Evolutionary conservation across 306 rosid species (phyloP), one percentile per base, ranked within the genome.

Genomic region (Vigna trinervia): DNA sequence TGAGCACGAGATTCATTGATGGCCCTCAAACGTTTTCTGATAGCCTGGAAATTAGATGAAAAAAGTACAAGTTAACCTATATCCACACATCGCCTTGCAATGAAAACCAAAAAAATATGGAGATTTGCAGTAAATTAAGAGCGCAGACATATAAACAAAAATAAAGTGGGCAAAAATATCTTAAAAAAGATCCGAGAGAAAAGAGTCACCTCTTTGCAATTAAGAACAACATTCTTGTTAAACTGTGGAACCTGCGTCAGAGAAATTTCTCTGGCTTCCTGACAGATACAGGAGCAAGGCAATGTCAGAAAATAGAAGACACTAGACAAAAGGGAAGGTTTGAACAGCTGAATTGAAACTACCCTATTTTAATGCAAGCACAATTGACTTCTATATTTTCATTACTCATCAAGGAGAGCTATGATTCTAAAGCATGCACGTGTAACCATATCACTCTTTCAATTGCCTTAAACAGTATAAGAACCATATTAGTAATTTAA

Each of bases 1-100:
- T 90, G 92, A 87, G 90, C 97, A 77, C 97, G 97, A 77, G 98
- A 92, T 80, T 92, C 97, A 88, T 95, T 95, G 60, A 92, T 92
- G 82, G 97, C 97, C 85, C 98, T 89, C 6, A 88, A 87, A 79
- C 92, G 90, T 82, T 87, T 92, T 76, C 89, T 92, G 46, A 92
- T 86, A 15, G 97, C 95, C 98, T 95, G 88, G 45, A 88, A 80
- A 82, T 73, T 74, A 56, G 69, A 58, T 41, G 57, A n/a, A 83
- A 34, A 78, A 46, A 83, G 8, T 54, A 68, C 26, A 46, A 65
- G 76, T 78, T 46, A 64, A 51, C 67, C 78, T 3, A 66, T 54
- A 81, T 43, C 72, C 74, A 38, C 74, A 38, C 22, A 22, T 34
- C 59, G 46, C 15, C 43, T 69, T 50, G 41, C 17, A 32, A 78